Evolutionary conservation across 202 grass and related monocot genomes (phyloP).

Genomic region (Setaria italica): DNA sequence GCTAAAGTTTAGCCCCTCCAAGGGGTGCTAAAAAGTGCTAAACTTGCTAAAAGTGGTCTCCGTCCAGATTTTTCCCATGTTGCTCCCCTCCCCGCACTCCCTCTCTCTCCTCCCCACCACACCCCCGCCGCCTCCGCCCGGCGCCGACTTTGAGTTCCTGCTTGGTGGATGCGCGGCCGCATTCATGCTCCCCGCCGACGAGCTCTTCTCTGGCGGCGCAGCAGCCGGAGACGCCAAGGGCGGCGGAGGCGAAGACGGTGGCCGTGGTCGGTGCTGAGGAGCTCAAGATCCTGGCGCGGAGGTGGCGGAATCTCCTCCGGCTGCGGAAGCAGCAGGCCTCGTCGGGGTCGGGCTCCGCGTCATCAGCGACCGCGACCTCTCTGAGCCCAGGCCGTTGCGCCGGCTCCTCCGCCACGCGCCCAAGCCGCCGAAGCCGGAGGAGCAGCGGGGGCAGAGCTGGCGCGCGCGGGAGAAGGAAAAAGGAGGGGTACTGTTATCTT

Average conservation of each 20-base stretch:
- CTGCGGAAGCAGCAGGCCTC: slow-evolving; percentile 70
- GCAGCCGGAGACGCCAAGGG: slow-evolving; percentile 47
- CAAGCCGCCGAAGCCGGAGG: slow-evolving; percentile 51
- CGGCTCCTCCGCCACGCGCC: slow-evolving; percentile 68
- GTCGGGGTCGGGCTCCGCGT: neutral
- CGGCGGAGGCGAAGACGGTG: neutral
- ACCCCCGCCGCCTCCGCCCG: neutral
- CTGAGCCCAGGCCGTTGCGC: slow-evolving; percentile 60
- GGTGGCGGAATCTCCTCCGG: slow-evolving; percentile 90
- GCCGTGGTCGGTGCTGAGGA: neutral
- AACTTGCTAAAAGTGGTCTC: no score
- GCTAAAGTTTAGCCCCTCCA: no score
- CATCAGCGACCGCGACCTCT: neutral
- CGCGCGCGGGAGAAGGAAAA: no score
- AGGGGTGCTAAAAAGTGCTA: no score
- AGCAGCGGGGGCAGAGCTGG: no score
- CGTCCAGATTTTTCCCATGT: no score
- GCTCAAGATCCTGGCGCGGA: slow-evolving; percentile 58
- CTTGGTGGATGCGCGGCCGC: slow-evolving; percentile 61
- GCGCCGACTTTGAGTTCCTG: slow-evolving; percentile 86
- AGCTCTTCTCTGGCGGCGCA: slow-evolving; percentile 76
- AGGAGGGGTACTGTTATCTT: no score
- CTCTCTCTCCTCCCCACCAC: no score
- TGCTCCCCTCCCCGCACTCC: no score
- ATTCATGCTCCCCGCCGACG: slow-evolving; percentile 83